phyloP scores from a whole-genome alignment of 2,329 filamentous ascomycete genomes.

The Alternaria gaisen region DNA sequence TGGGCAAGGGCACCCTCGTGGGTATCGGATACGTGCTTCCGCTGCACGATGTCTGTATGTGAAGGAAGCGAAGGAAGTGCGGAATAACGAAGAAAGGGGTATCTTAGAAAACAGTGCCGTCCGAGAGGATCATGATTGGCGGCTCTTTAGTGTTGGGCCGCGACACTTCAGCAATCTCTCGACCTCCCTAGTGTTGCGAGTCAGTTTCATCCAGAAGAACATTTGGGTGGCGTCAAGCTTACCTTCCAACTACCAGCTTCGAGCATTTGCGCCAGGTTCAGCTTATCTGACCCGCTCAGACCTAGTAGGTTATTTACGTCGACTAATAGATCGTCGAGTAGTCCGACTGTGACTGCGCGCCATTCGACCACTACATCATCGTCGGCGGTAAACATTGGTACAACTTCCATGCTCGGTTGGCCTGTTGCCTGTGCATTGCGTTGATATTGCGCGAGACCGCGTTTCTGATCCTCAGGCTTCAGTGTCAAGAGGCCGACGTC shows the following conservation, averaged over 20 bases:
- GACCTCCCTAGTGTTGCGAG: constrained; percentile 71
- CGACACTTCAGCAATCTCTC: constrained; percentile 94
- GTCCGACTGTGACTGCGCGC: constrained; percentile 77
- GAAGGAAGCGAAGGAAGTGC: constrained; percentile 36
- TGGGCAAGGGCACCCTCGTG: constrained; percentile 13
- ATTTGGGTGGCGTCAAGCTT: constrained; percentile 42
- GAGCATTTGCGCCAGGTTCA: constrained; percentile 86
- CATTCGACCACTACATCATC: constrained; percentile 84
- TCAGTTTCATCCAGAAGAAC: constrained; percentile 6
- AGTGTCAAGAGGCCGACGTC: constrained; percentile 83
- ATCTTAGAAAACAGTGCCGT: constrained; percentile 91
- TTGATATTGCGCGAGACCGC: constrained; percentile 74
- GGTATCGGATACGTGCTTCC: constrained; percentile 26
- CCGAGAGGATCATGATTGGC: constrained; percentile 94
- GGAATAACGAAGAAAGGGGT: constrained; percentile 47
- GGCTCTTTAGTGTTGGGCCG: constrained; percentile 96
- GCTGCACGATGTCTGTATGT: constrained; percentile 23
- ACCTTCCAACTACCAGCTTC: constrained; percentile 99
- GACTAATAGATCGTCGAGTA: constrained; percentile 73
- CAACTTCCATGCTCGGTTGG: constrained; percentile 75
- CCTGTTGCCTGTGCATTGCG: constrained; percentile 77
- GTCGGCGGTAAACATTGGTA: constrained; percentile 75
- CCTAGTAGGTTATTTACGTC: constrained; percentile 75
- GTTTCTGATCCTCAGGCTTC: constrained; percentile 73
- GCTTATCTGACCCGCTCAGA: constrained; percentile 72